Conservation (phyloP, 2,329 filamentous ascomycete species). For the Colletotrichum sp. region DNA sequence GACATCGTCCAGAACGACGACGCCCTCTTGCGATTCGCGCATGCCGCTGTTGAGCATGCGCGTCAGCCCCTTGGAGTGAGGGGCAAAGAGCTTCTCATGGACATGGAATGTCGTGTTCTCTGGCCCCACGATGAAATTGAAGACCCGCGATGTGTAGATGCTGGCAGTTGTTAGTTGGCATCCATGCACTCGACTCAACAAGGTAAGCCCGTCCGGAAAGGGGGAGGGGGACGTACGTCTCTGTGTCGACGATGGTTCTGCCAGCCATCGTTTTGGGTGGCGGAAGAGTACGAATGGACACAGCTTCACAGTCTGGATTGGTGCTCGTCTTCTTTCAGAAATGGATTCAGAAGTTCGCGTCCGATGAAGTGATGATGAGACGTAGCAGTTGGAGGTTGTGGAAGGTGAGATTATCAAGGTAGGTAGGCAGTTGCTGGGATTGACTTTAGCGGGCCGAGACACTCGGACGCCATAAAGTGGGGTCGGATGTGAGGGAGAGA, state of each 20-base stretch:
- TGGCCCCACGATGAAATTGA: neutral
- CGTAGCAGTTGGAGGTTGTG: neutral
- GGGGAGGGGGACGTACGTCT: neutral
- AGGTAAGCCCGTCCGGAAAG: neutral
- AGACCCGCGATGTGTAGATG: neutral
- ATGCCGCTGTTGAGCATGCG: neutral
- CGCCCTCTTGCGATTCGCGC: neutral
- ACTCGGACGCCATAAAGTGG: neutral
- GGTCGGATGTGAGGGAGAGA: neutral
- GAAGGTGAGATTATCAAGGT: neutral
- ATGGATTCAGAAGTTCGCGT: neutral
- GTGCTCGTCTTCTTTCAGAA: neutral
- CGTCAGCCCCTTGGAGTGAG: neutral
- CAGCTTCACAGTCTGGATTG: neutral
- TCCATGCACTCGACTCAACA: neutral
- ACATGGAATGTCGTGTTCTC: neutral
- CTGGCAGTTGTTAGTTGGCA: neutral
- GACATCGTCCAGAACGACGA: neutral
- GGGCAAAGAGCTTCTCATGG: neutral
- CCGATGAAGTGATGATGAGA: neutral
- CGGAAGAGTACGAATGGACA: rapidly evolving
- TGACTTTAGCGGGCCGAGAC: neutral
- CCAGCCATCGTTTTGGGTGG: neutral
- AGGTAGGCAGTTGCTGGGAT: neutral
- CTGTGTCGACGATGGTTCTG: neutral